Percentiles rank a stretch among this genome's conserved stretches.
Conservation (phyloP, 192 early-diverging fungal genomes). For the Mortierella claussenii region DNA sequence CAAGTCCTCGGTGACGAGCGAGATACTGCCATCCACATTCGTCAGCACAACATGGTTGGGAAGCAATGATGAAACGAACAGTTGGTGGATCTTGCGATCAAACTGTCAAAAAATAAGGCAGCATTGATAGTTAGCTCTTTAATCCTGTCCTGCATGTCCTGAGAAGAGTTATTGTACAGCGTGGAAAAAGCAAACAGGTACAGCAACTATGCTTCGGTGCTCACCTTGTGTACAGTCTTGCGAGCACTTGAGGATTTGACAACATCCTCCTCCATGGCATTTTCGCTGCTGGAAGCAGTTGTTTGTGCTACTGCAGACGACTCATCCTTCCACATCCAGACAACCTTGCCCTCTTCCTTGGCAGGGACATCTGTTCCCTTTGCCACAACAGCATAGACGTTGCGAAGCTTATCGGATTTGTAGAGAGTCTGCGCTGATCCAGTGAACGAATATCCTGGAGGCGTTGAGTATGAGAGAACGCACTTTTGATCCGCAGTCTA, state of each 20-base stretch:
- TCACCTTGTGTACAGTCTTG: slow-evolving; percentile 35
- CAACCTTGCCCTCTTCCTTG: slow-evolving; percentile 57
- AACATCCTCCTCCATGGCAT: slow-evolving; percentile 21
- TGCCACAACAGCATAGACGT: slow-evolving; percentile 60
- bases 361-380: slow-evolving; percentile 59
- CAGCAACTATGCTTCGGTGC: not conserved
- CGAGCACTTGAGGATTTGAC: slow-evolving; percentile 40
- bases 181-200: not conserved
- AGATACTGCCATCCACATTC: slow-evolving; percentile 54
- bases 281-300: slow-evolving; percentile 4
- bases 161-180: too few species aligned
- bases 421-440: slow-evolving; percentile 54
- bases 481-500: slow-evolving; percentile 65
- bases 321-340: slow-evolving; percentile 63
- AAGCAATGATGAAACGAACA: slow-evolving; percentile 56
- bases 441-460: slow-evolving; percentile 58
- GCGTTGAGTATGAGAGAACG: slow-evolving; percentile 59
- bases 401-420: slow-evolving; percentile 34
- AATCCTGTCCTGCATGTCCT: too few species aligned
- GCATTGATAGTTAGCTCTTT: not conserved
- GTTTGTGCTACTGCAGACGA: slow-evolving; percentile 6
- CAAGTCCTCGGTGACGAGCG: slow-evolving; percentile 57
- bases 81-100: slow-evolving; percentile 55
- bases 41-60: slow-evolving; percentile 55
- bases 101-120: slow-evolving; percentile 44